These are phyloP conservation scores for Syzygium aromaticum DNA, from an alignment of 345 rosid species.

Conservation along the genomic window DNA sequence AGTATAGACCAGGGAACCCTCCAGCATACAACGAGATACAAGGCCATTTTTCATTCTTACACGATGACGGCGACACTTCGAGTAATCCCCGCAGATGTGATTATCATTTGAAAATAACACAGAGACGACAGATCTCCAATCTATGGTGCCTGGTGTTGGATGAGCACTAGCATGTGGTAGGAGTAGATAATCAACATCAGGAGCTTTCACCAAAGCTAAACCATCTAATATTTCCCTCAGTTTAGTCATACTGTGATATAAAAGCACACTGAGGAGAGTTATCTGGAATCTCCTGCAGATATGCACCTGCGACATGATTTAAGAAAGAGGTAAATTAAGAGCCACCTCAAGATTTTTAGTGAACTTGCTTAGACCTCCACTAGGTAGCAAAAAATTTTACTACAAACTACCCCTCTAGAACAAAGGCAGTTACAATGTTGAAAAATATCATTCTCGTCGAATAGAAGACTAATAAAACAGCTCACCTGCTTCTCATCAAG, in stretches of 20 bases:
- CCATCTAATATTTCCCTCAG: conserved; percentile 23
- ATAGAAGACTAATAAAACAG: background rate
- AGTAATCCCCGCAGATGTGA: conserved; percentile 19
- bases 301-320: conserved; percentile 34
- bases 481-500: conserved; percentile 38
- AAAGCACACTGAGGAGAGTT: conserved; percentile 50
- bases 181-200: conserved; percentile 52
- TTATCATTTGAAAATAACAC: conserved; percentile 15
- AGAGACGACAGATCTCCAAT: conserved; percentile 51
- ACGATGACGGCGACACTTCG: conserved; percentile 9
- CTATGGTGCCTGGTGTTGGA: conserved; percentile 12
- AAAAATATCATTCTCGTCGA: background rate
- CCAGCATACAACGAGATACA: conserved; percentile 37
- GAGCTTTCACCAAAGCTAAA: conserved; percentile 9
- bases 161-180: conserved; percentile 31
- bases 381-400: background rate
- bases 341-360: background rate
- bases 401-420: background rate
- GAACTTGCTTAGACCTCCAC: background rate
- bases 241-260: conserved; percentile 31
- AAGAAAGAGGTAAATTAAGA: background rate
- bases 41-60: conserved; percentile 42
- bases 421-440: background rate
- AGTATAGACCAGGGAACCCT: conserved; percentile 58
- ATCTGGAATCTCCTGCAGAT: conserved; percentile 60